These are phyloP conservation scores for Pseudocercospora macadamiae DNA, from an alignment of 2,329 filamentous ascomycete genomes.

Conservation along the genomic window DNA sequence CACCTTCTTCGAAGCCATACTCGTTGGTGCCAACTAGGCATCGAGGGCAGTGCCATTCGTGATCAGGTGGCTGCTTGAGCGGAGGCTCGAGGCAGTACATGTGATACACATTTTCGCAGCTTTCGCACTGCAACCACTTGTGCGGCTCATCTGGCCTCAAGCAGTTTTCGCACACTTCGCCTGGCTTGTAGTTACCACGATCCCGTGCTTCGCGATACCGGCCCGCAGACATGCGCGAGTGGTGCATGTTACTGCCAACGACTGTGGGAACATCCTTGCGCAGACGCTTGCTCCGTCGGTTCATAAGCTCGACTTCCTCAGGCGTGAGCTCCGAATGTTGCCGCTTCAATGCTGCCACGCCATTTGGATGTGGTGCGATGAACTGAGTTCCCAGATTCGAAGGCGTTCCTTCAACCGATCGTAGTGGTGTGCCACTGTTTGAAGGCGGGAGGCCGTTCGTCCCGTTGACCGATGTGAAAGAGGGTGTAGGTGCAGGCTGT, in stretches of 20 bases:
- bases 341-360: conserved; percentile 64
- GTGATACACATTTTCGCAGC: conserved; percentile 88
- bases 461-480: conserved; percentile 64
- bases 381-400: conserved; percentile 22
- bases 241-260: conserved; percentile 94
- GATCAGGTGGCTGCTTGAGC: conserved; percentile 74
- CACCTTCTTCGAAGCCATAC: conserved; percentile 96
- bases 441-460: conserved; percentile 46
- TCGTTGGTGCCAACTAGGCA: conserved; percentile 95
- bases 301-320: conserved; percentile 49
- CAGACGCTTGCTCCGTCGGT: conserved; percentile 84
- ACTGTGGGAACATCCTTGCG: conserved; percentile 86
- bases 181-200: conserved; percentile 59
- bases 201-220: conserved; percentile 61
- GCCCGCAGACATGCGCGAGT: conserved; percentile 80
- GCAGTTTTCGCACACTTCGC: conserved; percentile 80
- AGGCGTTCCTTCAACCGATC: conserved; percentile 57
- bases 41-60: conserved; percentile 94
- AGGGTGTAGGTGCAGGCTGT: conserved; percentile 29
- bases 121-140: conserved; percentile 80
- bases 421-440: conserved; percentile 30
- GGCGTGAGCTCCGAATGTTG: conserved; percentile 56
- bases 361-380: conserved; percentile 32
- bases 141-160: conserved; percentile 74
- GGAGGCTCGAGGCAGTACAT: conserved; percentile 87